Evolutionary conservation across 768 basidiomycete genomes (phyloP).

Genomic region (Termitomyces sp.): DNA sequence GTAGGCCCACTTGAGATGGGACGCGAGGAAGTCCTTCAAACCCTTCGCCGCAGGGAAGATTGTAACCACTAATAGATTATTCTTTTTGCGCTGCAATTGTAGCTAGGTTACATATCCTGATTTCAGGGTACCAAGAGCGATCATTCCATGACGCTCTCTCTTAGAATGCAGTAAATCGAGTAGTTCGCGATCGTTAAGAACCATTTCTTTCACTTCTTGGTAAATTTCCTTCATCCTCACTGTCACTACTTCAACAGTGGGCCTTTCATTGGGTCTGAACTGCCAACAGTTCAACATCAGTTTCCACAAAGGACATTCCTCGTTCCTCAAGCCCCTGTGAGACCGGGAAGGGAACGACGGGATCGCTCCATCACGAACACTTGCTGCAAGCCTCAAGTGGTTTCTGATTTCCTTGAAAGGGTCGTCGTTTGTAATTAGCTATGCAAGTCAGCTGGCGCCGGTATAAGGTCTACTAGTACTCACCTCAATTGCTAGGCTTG

Average conservation of each 20-base stretch:
- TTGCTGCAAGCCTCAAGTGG: background rate
- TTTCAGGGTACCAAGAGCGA: background rate
- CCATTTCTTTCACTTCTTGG: background rate
- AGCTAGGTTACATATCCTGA: background rate
- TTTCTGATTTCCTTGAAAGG: background rate
- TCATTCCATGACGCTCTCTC: background rate
- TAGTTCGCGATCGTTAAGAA: background rate
- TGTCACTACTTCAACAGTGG: background rate
- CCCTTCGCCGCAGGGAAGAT: conserved; percentile 42
- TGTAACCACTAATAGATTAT: conserved; percentile 4
- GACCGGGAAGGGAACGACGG: background rate
- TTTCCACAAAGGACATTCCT: background rate
- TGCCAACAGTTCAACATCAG: background rate
- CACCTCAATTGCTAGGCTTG: background rate
- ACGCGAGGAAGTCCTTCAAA: conserved; percentile 53
- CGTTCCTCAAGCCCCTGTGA: background rate
- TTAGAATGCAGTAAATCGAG: background rate
- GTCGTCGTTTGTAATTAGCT: background rate
- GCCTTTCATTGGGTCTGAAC: background rate
- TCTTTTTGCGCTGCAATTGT: background rate
- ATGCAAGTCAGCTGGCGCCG: background rate
- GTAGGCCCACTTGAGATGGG: conserved; percentile 58
- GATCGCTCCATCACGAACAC: background rate
- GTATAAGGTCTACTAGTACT: background rate
- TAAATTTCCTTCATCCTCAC: background rate